phyloP scores from a whole-genome alignment of 306 rosid species.

The Ormosia semicastrata region DNA sequence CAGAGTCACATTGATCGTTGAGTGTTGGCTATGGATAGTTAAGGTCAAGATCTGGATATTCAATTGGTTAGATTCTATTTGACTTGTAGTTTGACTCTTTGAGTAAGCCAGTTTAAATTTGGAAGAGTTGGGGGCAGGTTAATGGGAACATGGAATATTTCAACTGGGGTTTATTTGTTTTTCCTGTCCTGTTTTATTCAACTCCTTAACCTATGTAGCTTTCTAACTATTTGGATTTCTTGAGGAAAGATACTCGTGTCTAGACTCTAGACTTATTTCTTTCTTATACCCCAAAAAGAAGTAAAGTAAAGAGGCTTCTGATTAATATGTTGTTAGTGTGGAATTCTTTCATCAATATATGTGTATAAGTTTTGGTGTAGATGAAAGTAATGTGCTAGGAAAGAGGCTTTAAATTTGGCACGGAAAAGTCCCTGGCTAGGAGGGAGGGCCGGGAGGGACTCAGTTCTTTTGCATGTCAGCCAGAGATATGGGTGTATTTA shows the following conservation, averaged over 20 bases:
- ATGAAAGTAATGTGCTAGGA: not conserved
- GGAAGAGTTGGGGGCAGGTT: conserved; percentile 29
- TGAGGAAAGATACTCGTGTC: not conserved
- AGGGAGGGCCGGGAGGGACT: not conserved
- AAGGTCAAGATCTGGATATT: conserved; percentile 30
- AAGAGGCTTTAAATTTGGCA: not conserved
- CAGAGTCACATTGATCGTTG: conserved; percentile 11
- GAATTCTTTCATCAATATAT: not conserved
- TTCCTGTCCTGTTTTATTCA: not conserved
- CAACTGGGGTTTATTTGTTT: not conserved
- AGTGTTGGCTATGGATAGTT: conserved; percentile 20
- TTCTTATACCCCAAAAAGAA: not conserved
- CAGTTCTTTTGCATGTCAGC: too few relatives aligned
- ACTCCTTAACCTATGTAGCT: not conserved
- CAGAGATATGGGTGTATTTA: too few relatives aligned
- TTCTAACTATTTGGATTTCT: not conserved
- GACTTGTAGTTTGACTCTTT: conserved; percentile 10
- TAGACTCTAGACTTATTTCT: not conserved
- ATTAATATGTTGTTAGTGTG: not conserved
- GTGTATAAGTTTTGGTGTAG: not conserved
- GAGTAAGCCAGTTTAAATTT: conserved; percentile 36
- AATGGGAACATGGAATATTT: conserved; percentile 15
- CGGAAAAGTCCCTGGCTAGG: not conserved
- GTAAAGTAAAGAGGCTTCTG: not conserved
- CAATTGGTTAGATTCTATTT: conserved; percentile 13